Conservation (phyloP, 2,329 filamentous ascomycete genomes). For the Daldinia sp. region DNA sequence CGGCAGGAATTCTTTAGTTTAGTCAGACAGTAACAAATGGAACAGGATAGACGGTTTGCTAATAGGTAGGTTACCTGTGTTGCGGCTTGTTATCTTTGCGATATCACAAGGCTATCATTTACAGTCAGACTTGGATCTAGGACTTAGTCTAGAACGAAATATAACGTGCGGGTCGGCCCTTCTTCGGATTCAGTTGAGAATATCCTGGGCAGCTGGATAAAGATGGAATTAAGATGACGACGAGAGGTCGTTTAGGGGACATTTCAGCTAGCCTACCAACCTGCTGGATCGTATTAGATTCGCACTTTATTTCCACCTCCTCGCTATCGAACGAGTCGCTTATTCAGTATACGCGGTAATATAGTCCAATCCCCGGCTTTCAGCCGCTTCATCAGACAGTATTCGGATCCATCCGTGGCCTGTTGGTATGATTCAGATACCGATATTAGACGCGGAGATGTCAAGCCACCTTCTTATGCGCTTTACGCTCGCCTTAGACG, state of each 20-base stretch:
- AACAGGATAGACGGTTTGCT: slow-evolving; percentile 12
- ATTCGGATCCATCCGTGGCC: background rate
- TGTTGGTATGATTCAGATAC: background rate
- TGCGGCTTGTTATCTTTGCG: background rate
- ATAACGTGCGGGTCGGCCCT: slow-evolving; percentile 21
- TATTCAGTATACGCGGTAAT: slow-evolving; percentile 16
- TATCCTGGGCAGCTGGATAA: slow-evolving; percentile 5
- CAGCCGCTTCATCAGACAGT: slow-evolving; percentile 32
- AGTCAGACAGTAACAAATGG: slow-evolving; percentile 14
- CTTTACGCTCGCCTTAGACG: slow-evolving; percentile 7
- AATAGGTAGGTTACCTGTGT: slow-evolving; percentile 13
- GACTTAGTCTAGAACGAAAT: slow-evolving; percentile 9
- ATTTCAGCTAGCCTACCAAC: slow-evolving; percentile 11
- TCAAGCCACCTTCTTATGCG: slow-evolving; percentile 11
- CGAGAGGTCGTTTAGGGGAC: slow-evolving; percentile 22
- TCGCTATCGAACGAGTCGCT: slow-evolving; percentile 10
- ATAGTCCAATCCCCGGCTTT: slow-evolving; percentile 19
- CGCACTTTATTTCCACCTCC: slow-evolving; percentile 11
- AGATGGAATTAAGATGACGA: slow-evolving; percentile 5
- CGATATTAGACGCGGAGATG: slow-evolving; percentile 16
- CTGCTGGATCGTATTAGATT: slow-evolving; percentile 3
- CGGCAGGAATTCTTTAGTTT: slow-evolving; percentile 1
- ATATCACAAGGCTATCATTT: slow-evolving; percentile 7
- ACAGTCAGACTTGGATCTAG: slow-evolving; percentile 19
- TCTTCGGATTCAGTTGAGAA: slow-evolving; percentile 16